These are phyloP conservation scores for Malus sylvestris DNA, from an alignment of 306 rosid species.

Conservation along the genomic window DNA sequence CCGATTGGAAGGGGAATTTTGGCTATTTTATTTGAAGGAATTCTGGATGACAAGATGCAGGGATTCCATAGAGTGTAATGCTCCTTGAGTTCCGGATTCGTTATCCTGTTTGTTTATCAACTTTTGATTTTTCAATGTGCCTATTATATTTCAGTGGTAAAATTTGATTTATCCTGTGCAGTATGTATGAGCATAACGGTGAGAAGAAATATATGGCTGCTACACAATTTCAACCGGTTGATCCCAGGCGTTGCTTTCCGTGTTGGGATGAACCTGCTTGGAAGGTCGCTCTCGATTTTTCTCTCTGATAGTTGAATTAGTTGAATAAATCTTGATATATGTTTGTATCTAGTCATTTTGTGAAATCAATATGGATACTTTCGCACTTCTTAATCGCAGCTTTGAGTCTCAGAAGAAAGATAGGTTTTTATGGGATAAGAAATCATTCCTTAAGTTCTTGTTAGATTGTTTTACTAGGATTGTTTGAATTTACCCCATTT, in stretches of 20 bases:
- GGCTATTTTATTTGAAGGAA: conserved; percentile 61
- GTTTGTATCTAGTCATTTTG: too few relatives aligned
- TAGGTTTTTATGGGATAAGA: background rate
- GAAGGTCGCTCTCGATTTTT: conserved; percentile 44
- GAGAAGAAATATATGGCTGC: conserved; percentile 91
- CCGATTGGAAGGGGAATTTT: conserved; percentile 64
- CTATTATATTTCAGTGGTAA: background rate
- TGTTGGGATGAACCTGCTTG: conserved; percentile 99
- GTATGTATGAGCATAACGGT: conserved; percentile 67
- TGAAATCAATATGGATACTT: too few relatives aligned
- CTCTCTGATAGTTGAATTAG: background rate
- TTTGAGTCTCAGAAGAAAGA: too few relatives aligned
- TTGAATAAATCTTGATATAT: background rate
- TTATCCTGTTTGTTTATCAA: background rate
- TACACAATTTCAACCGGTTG: conserved; percentile 91
- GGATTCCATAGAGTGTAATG: conserved; percentile 73
- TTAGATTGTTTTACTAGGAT: background rate
- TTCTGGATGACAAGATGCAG: conserved; percentile 74
- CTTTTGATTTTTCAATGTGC: background rate
- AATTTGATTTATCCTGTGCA: conserved; percentile 12
- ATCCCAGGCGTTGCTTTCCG: conserved; percentile 97
- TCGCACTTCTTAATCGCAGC: too few relatives aligned
- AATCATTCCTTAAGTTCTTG: background rate
- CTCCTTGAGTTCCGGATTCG: background rate
- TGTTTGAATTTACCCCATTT: background rate